Base-by-base conservation (phyloP, 495 filamentous ascomycete species). In the Neurospora sp. region DNA sequence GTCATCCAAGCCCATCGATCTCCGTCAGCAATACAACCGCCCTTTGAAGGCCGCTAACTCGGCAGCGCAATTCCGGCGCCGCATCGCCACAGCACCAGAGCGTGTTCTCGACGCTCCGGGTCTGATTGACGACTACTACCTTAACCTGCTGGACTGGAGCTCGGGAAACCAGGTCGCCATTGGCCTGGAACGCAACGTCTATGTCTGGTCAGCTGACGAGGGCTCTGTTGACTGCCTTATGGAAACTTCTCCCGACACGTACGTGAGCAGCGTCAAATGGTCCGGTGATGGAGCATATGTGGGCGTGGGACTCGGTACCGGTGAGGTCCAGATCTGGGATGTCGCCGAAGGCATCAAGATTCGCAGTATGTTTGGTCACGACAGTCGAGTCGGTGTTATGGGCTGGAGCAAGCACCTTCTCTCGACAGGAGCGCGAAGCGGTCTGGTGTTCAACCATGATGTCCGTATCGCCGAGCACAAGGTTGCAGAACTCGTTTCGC, bases 291-390 rank as follows among this genome's bases (percentile, higher is more conserved):
- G 96, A 59, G 94, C 96, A 6, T 98, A 98, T 79, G 94, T 99
- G 70, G 91, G 94, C 72, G 94, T 98, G 75, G 96, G 96, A 65
- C 90, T 99, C 72, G 94, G 94, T 74, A 92, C 93, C 14, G 96
- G 96, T 73, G 96, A 99, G 78, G 93, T 98, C 47, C 96, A 99
- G 82, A 99, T 99, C 80, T 99, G 96, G 96, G 96, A 99, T 76
- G 96, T 98, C 31, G 93, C 97, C 75, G 96, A 99, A 77, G 90
- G 92, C 39, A 90, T 88, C 76, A 98, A 98, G 87, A 90, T 98
- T 44, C 94, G 96, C 78, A 97, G 93, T 85, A 99, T 99, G 96
- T 91, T 92, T 79, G 96, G 95, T 69, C 96, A 99, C 78, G 96
- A 98, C 75, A 92, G 94, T 37, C 96, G 96, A 45, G 96, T 99